Evolutionary conservation across 495 filamentous ascomycete genomes (phyloP).

Genomic region (Annulohypoxylon moriforme): DNA sequence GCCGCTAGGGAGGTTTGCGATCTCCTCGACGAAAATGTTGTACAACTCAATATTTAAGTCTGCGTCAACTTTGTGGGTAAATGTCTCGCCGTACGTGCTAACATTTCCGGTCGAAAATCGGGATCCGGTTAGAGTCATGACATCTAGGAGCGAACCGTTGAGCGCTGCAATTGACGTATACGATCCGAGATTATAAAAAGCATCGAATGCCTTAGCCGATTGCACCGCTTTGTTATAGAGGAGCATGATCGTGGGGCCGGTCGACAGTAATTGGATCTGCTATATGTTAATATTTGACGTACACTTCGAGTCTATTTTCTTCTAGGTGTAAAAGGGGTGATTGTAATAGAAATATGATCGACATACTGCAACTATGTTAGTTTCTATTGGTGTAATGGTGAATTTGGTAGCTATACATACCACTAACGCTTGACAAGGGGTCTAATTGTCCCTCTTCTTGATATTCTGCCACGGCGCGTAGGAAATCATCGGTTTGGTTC

Average conservation of each 20-base stretch:
- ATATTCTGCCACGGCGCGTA: conserved; percentile 37
- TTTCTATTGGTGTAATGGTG: background rate
- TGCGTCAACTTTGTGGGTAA: conserved; percentile 39
- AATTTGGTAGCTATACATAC: conserved; percentile 17
- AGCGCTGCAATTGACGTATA: conserved; percentile 25
- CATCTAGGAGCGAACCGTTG: conserved; percentile 32
- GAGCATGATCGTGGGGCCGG: conserved; percentile 31
- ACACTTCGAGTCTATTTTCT: too few relatives aligned
- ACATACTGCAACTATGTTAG: conserved; percentile 34
- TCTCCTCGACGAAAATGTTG: conserved; percentile 40
- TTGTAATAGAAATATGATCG: background rate
- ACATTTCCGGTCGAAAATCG: conserved; percentile 34
- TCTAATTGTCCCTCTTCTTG: conserved; percentile 36
- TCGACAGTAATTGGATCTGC: conserved; percentile 29
- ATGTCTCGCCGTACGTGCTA: conserved; percentile 42
- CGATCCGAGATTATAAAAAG: conserved; percentile 32
- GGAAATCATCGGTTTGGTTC: conserved; percentile 35
- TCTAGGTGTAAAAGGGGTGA: background rate
- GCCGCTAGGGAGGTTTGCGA: conserved; percentile 35
- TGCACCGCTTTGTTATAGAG: conserved; percentile 28
- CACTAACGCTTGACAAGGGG: conserved; percentile 25
- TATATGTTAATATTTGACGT: conserved; percentile 9
- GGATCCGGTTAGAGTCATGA: conserved; percentile 30
- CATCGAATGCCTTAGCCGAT: conserved; percentile 25
- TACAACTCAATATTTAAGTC: conserved; percentile 45